These are phyloP conservation scores for Solanum chaucha DNA, from an alignment of 257 asterid species.

Conservation along the genomic window DNA sequence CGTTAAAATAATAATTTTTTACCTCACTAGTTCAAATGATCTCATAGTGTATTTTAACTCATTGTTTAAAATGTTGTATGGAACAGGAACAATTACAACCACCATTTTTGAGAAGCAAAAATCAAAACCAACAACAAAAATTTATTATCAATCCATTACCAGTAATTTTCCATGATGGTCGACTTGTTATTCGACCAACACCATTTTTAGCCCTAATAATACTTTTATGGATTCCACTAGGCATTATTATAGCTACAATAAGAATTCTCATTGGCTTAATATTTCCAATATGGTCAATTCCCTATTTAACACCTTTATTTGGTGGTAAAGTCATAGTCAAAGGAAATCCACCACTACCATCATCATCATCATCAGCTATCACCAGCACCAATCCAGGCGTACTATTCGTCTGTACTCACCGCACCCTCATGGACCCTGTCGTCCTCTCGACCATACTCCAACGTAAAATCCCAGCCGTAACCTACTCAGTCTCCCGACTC, in stretches of 20 bases:
- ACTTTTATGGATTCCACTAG: slow-evolving; percentile 70
- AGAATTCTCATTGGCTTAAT: slow-evolving; percentile 45
- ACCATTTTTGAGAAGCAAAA: slow-evolving; percentile 12
- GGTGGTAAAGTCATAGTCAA: slow-evolving; percentile 56
- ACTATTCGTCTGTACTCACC: slow-evolving; percentile 70
- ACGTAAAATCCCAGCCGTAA: slow-evolving; percentile 61
- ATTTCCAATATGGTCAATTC: slow-evolving; percentile 46
- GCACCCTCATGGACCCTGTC: slow-evolving; percentile 74
- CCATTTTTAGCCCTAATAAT: slow-evolving; percentile 46
- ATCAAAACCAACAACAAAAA: not conserved
- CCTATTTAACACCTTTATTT: slow-evolving; percentile 31
- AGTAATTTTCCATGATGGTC: slow-evolving; percentile 86
- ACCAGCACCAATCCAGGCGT: slow-evolving; percentile 29
- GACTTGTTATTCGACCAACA: slow-evolving; percentile 66
- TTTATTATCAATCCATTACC: slow-evolving; percentile 40
- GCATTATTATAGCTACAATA: slow-evolving; percentile 39
- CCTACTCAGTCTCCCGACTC: slow-evolving; percentile 65
- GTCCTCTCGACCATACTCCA: slow-evolving; percentile 57
- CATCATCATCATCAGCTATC: slow-evolving; percentile 59
- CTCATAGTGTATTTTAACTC: not conserved
- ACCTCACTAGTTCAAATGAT: not conserved
- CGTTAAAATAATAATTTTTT: too few species aligned
- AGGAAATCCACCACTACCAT: slow-evolving; percentile 70
- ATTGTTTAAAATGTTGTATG: not conserved
- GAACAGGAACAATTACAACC: slow-evolving; percentile 39